Conservation (phyloP, 2,329 filamentous ascomycete genomes). For the Leptographium procerum region DNA sequence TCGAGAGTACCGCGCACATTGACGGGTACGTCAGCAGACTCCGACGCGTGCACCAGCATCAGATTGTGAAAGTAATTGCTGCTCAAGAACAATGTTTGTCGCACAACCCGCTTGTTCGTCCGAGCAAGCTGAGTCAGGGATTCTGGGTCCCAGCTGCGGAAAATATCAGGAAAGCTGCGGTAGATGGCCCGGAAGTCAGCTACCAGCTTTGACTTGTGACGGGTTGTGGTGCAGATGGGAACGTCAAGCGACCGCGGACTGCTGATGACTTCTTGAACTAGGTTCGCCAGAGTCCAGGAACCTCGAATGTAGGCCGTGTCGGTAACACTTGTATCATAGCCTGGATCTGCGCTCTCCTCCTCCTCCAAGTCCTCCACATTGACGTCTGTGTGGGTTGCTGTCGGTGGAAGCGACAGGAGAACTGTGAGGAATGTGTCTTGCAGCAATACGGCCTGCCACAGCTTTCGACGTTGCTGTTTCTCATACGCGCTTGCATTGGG, state of each 20-base stretch:
- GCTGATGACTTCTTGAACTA: slow-evolving; percentile 67
- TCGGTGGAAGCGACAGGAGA: slow-evolving; percentile 64
- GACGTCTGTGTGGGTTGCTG: slow-evolving; percentile 69
- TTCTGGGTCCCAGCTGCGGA: slow-evolving; percentile 55
- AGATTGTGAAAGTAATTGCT: slow-evolving; percentile 76
- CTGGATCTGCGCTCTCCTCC: slow-evolving; percentile 26
- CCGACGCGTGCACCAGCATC: slow-evolving; percentile 65
- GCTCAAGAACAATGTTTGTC: slow-evolving; percentile 68
- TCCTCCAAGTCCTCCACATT: slow-evolving; percentile 65
- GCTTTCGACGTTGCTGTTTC: slow-evolving; percentile 66
- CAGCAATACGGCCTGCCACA: slow-evolving; percentile 72
- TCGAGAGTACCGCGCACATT: slow-evolving; percentile 62
- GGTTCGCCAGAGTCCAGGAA: slow-evolving; percentile 68
- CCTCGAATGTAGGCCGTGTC: slow-evolving; percentile 63
- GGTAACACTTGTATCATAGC: slow-evolving; percentile 49
- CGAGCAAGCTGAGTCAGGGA: slow-evolving; percentile 45
- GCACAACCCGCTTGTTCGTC: slow-evolving; percentile 53
- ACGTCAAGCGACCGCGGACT: slow-evolving; percentile 62
- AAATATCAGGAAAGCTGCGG: slow-evolving; percentile 58
- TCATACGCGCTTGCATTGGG: slow-evolving; percentile 58
- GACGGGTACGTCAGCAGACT: slow-evolving; percentile 50
- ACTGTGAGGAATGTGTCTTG: slow-evolving; percentile 77
- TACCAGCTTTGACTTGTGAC: slow-evolving; percentile 60
- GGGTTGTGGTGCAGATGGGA: slow-evolving; percentile 56
- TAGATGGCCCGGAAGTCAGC: slow-evolving; percentile 60